Percentiles rank a stretch among this genome's conserved stretches.
Conservation (phyloP, 1,284 basidiomycete species). For the Rugosomyces carneus region DNA sequence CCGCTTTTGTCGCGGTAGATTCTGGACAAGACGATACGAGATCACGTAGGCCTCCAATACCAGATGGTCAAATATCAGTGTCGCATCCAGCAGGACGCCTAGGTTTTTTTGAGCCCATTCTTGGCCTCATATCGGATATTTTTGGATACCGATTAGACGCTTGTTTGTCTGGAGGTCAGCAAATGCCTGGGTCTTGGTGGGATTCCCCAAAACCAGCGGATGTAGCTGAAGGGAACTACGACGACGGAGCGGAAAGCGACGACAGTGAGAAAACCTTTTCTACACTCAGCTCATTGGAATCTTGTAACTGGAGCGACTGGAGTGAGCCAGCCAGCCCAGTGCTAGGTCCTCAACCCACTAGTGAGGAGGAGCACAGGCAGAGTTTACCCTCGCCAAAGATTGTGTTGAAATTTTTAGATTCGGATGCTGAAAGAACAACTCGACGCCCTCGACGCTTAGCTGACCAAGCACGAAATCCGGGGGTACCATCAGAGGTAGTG, state of each 20-base stretch:
- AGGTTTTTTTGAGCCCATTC: slow-evolving; percentile 1
- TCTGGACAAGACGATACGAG: slow-evolving; percentile 15
- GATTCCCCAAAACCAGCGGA: slow-evolving; percentile 9
- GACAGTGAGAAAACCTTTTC: slow-evolving; percentile 34
- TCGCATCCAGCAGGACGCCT: background rate
- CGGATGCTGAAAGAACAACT: slow-evolving; percentile 6
- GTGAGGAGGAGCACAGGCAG: slow-evolving; percentile 18
- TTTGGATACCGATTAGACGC: slow-evolving; percentile 2
- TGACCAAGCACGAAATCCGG: slow-evolving; percentile 12
- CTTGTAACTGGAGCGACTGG: slow-evolving; percentile 30
- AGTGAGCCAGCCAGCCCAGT: slow-evolving; percentile 20
- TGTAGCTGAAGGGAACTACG: slow-evolving; percentile 21
- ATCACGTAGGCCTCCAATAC: background rate
- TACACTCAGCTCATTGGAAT: slow-evolving; percentile 43
- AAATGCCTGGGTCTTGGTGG: slow-evolving; percentile 16
- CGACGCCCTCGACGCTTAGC: background rate
- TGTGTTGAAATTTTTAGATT: slow-evolving; percentile 15
- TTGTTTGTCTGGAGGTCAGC: background rate
- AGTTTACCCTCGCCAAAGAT: slow-evolving; percentile 28
- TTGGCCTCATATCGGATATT: slow-evolving; percentile 6
- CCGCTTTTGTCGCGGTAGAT: slow-evolving; percentile 53
- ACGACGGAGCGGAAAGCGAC: slow-evolving; percentile 24
- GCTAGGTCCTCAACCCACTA: slow-evolving; percentile 10
- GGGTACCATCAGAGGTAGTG: slow-evolving; percentile 22
- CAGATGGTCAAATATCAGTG: background rate